These are phyloP conservation scores for Myriosclerotinia duriaeana DNA, from an alignment of 2,329 filamentous ascomycete species.

Conservation along the genomic window DNA sequence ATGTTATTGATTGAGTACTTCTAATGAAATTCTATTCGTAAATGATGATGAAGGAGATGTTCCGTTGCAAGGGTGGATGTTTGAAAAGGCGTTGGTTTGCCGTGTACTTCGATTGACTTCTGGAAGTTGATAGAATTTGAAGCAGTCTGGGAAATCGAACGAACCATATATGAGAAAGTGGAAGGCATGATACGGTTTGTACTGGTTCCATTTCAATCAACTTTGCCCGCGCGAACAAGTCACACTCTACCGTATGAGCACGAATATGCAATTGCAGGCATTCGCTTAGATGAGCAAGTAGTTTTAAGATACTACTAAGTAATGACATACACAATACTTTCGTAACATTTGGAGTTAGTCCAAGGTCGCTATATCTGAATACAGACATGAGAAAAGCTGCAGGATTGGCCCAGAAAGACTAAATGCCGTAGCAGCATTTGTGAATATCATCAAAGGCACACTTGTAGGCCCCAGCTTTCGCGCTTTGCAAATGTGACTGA, in stretches of 20 bases:
- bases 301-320: neutral
- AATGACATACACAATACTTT: neutral
- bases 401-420: neutral
- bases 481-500: too few relatives aligned
- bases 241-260: neutral
- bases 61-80: neutral
- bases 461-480: neutral
- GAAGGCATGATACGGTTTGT: neutral
- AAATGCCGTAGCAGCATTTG: neutral
- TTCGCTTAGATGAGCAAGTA: too few relatives aligned
- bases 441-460: neutral
- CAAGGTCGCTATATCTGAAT: neutral
- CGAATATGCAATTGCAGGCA: too few relatives aligned
- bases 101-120: neutral
- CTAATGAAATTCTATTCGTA: neutral
- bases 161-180: neutral
- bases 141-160: too few relatives aligned
- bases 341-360: neutral
- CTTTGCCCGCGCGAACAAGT: neutral
- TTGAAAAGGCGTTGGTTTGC: neutral
- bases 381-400: too few relatives aligned
- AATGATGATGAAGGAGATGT: neutral
- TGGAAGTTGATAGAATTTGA: neutral
- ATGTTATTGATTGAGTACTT: neutral
- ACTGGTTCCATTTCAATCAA: neutral